Evolutionary conservation across 306 rosid genomes (phyloP).

Genomic region (Glycine soja): DNA sequence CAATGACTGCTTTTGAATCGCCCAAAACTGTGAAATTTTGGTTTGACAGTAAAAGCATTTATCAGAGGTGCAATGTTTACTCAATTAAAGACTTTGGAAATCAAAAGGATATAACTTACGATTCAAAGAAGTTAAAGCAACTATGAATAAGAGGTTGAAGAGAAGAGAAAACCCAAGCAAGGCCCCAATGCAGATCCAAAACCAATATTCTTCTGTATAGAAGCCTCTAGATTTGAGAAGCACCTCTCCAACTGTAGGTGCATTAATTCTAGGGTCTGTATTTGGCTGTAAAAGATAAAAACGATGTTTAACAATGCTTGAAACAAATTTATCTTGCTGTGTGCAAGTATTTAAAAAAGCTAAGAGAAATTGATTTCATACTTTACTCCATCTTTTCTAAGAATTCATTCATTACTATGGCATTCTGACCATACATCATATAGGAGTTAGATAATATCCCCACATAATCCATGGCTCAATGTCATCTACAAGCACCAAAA

Average conservation of each 20-base stretch:
- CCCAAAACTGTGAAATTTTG: constrained; percentile 64
- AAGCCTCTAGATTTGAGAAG: constrained; percentile 69
- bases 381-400: constrained; percentile 77
- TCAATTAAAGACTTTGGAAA: constrained; percentile 16
- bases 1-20: constrained; percentile 56
- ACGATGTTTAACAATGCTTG: background rate
- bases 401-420: constrained; percentile 76
- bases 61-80: background rate
- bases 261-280: constrained; percentile 49
- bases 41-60: constrained; percentile 2
- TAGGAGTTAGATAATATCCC: constrained; percentile 78
- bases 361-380: constrained; percentile 39
- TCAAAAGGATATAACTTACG: constrained; percentile 60
- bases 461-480: constrained; percentile 75
- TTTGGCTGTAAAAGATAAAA: constrained; percentile 58
- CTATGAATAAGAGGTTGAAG: constrained; percentile 64
- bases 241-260: constrained; percentile 68
- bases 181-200: constrained; percentile 78
- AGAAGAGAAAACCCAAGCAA: constrained; percentile 70
- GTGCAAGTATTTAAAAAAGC: background rate
- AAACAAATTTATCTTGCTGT: constrained; percentile 14
- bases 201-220: constrained; percentile 69
- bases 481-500: constrained; percentile 57
- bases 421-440: constrained; percentile 87
- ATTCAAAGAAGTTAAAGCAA: constrained; percentile 62